These are phyloP conservation scores for Apiotrichum sp. DNA, from an alignment of 1,284 basidiomycete species.

Conservation along the genomic window DNA sequence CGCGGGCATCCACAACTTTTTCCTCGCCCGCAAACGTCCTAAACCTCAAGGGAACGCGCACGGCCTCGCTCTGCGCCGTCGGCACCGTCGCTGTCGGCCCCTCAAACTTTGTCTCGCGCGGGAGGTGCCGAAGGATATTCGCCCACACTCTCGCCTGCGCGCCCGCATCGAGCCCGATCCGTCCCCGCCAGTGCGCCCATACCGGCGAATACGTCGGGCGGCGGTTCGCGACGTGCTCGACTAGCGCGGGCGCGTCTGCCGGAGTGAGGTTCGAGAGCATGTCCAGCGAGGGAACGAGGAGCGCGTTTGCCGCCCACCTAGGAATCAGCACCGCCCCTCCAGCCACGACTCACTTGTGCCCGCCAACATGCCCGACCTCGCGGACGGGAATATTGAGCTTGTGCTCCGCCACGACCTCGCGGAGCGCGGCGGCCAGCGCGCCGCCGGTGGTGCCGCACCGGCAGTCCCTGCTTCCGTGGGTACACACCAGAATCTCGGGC, in stretches of 20 bases:
- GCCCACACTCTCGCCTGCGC: slow-evolving; percentile 51
- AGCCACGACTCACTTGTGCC: slow-evolving; percentile 61
- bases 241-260: slow-evolving; percentile 54
- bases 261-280: slow-evolving; percentile 63
- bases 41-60: slow-evolving; percentile 27
- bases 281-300: slow-evolving; percentile 69
- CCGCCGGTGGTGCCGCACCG: slow-evolving; percentile 64
- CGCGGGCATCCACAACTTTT: slow-evolving; percentile 20
- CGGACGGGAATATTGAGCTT: slow-evolving; percentile 49
- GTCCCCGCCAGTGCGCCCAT: slow-evolving; percentile 59
- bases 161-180: slow-evolving; percentile 63
- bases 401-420: slow-evolving; percentile 38
- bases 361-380: slow-evolving; percentile 72
- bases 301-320: slow-evolving; percentile 71
- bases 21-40: slow-evolving; percentile 33
- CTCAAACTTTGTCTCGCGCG: not conserved
- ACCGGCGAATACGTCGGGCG: slow-evolving; percentile 13
- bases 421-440: slow-evolving; percentile 37
- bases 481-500: slow-evolving; percentile 60
- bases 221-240: slow-evolving; percentile 36
- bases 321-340: not conserved
- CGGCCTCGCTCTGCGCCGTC: not conserved
- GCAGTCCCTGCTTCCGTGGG: slow-evolving; percentile 64
- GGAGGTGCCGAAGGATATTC: not conserved
- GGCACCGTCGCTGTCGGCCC: not conserved